Base-by-base conservation (phyloP, 192 early-diverging fungal genomes). In the Jimgerdemannia flammicorona region DNA sequence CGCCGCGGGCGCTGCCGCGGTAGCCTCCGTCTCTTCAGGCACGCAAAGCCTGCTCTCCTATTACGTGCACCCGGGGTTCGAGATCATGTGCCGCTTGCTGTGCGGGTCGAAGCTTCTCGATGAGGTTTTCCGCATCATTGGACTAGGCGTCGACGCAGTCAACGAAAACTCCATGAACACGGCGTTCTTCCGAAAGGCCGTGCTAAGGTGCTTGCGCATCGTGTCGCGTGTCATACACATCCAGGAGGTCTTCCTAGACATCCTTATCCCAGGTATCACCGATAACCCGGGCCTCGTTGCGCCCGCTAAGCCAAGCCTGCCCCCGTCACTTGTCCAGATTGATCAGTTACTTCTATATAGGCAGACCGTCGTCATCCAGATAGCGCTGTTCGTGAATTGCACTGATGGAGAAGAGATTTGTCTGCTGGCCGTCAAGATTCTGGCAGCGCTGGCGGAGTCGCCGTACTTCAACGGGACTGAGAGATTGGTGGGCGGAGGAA, bases 341-440 rank as follows among this genome's bases (percentile, higher is more conserved):
- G 96, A 98, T 74, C 87, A 94, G 74, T 88, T 93, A 41, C 84
- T 99, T 19, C 80, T 94, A 1, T 92, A 87, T 68, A 88, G 90
- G 69, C 86, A 85, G 14, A 75, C 85, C 42, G 84, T 89, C 3
- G 88, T 98, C 66, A 85, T 94, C 3, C 83, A 91, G 67, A 89
- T 99, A 66, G 90, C 93, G 4, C 77, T 90, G 49, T 87, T 88
- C 40, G 85, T 97, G 64, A 88, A 88, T 78, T 90, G 90, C 77
- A 88, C 86, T 17, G 82, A 84, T 0, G 80, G 90, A 70, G 86
- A 92, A 29, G 92, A 93, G 40, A 85, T 99, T 10, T 92, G 92
- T 74, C 86, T 93, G 29, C 84, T 93, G 6, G 75, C 90, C 3
- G 85, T 94, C 20, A 87, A 90, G 43, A 89, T 97, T 9, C 72